A percentile compares a stretch with the other conserved stretches of the same genome.
Conservation (phyloP, 306 rosid species). For the Ceratonia siliqua region DNA sequence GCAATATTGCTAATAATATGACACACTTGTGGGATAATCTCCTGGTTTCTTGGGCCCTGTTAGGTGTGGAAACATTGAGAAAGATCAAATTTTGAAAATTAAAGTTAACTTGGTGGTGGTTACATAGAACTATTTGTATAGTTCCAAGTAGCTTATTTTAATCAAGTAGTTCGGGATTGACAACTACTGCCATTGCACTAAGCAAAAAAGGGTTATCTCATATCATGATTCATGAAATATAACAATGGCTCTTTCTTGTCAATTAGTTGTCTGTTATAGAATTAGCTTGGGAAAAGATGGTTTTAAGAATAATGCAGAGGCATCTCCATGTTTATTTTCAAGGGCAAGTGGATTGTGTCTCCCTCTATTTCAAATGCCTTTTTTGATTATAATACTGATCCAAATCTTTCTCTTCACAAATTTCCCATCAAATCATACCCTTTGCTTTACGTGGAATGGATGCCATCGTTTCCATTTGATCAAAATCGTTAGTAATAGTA, state of each 20-base stretch:
- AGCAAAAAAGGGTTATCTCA: slow-evolving; percentile 27
- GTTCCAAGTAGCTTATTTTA: slow-evolving; percentile 34
- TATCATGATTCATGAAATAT: slow-evolving; percentile 32
- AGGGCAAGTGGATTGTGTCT: slow-evolving; percentile 73
- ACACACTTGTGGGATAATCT: slow-evolving; percentile 3
- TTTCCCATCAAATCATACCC: slow-evolving; percentile 55
- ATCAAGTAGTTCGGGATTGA: slow-evolving; percentile 27
- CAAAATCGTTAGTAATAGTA: slow-evolving; percentile 32
- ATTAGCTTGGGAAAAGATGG: slow-evolving; percentile 49
- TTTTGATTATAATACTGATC: slow-evolving; percentile 53
- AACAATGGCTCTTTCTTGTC: slow-evolving; percentile 54
- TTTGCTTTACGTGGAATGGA: slow-evolving; percentile 50
- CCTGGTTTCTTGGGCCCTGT: slow-evolving; percentile 19
- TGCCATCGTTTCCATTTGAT: slow-evolving; percentile 41
- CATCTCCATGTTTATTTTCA: slow-evolving; percentile 53
- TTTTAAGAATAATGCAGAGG: slow-evolving; percentile 48
- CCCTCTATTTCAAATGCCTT: slow-evolving; percentile 57
- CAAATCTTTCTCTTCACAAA: slow-evolving; percentile 44
- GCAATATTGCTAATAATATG: not conserved
- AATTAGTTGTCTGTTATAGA: slow-evolving; percentile 55
- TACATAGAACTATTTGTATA: slow-evolving; percentile 42
- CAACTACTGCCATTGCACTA: slow-evolving; percentile 32
- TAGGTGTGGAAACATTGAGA: slow-evolving; percentile 38
- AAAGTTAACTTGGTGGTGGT: slow-evolving; percentile 34
- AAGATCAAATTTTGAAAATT: slow-evolving; percentile 29